A percentile compares a stretch with the other conserved stretches of the same genome.
These are phyloP conservation scores for Schoenoplectus triqueter DNA, from an alignment of 202 grass and related monocot species.

Conservation along the genomic window DNA sequence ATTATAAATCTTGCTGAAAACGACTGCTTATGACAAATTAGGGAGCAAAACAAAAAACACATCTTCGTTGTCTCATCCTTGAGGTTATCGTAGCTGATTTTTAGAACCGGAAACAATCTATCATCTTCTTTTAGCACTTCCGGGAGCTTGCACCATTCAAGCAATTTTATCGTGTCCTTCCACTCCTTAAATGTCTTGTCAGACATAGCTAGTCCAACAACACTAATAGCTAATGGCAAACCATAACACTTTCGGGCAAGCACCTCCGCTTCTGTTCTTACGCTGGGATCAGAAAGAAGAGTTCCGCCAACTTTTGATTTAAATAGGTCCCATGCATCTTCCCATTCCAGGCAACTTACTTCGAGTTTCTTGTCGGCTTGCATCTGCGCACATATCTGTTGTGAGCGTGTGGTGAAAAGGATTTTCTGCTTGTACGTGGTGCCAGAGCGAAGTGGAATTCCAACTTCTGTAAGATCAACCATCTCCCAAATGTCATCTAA, in stretches of 20 bases:
- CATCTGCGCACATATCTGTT: neutral
- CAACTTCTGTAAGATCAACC: neutral
- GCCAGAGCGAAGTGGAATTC: neutral
- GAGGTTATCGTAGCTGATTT: neutral
- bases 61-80: neutral
- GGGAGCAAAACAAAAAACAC: neutral
- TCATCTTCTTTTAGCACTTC: neutral
- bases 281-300: neutral
- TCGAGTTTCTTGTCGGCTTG: neutral
- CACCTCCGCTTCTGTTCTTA: neutral
- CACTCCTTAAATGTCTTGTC: constrained; percentile 1
- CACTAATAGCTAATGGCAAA: neutral
- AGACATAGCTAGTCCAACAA: neutral
- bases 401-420: neutral
- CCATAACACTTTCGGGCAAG: constrained; percentile 3
- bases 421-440: neutral
- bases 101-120: neutral
- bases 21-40: neutral
- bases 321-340: neutral
- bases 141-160: neutral
- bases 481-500: neutral
- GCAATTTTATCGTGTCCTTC: neutral
- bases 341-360: neutral
- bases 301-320: neutral
- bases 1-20: neutral